phyloP scores from a whole-genome alignment of 306 rosid species.

The Vigna mungo region DNA sequence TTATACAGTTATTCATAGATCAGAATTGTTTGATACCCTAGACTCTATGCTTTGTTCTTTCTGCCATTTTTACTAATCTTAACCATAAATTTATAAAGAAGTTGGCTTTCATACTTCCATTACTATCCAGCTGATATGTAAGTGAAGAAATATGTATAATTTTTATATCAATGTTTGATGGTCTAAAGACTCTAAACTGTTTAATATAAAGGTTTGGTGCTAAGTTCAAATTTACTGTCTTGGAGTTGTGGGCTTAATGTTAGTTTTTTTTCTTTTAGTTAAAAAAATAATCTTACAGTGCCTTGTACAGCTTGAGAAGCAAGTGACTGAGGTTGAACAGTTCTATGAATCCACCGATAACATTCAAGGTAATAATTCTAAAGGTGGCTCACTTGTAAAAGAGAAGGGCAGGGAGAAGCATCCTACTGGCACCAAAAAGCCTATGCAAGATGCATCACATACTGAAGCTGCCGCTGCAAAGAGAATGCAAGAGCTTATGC shows the following conservation, averaged over 20 bases:
- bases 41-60: background rate
- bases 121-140: background rate
- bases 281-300: conserved; percentile 23
- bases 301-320: conserved; percentile 72
- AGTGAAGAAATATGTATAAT: conserved; percentile 8
- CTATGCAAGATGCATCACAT: conserved; percentile 54
- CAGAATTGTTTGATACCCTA: background rate
- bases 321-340: conserved; percentile 66
- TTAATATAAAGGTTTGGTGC: background rate
- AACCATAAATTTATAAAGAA: background rate
- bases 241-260: background rate
- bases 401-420: conserved; percentile 66
- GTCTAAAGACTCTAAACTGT: background rate
- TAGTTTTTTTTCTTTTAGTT: background rate
- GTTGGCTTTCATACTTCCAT: background rate
- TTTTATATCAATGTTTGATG: background rate
- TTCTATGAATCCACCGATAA: conserved; percentile 50
- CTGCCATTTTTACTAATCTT: background rate
- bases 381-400: conserved; percentile 56
- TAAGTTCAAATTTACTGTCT: background rate
- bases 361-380: conserved; percentile 55
- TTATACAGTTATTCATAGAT: background rate
- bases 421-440: conserved; percentile 59
- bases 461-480: conserved; percentile 64
- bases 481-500: conserved; percentile 83